Evolutionary conservation across 768 basidiomycete genomes (phyloP).

Genomic region (Scleroderma citrinum): DNA sequence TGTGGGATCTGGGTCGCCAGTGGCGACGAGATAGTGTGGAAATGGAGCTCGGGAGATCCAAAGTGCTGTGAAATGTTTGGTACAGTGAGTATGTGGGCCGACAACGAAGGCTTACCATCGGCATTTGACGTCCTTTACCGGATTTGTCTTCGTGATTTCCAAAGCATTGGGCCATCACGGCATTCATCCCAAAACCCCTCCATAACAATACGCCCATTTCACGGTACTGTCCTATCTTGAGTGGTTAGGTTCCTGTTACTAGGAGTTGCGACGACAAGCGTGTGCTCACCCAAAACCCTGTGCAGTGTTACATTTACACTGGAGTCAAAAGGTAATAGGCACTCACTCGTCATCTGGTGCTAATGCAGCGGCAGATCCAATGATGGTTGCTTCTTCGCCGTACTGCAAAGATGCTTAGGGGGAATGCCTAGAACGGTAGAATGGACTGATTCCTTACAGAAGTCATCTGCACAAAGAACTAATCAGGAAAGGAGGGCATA

Average conservation of each 20-base stretch:
- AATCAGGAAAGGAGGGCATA: neutral
- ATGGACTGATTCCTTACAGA: conserved; percentile 44
- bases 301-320: conserved; percentile 6
- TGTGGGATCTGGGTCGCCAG: conserved; percentile 93
- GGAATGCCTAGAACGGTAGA: neutral
- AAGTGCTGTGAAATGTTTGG: conserved; percentile 54
- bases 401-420: conserved; percentile 39
- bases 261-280: neutral
- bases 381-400: conserved; percentile 87
- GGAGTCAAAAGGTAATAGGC: neutral
- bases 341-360: conserved; percentile 80
- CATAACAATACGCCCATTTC: conserved; percentile 89
- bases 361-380: conserved; percentile 85
- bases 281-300: conserved; percentile 64
- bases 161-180: conserved; percentile 90
- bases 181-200: conserved; percentile 74
- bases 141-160: conserved; percentile 76
- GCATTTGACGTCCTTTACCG: conserved; percentile 90
- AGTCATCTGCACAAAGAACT: conserved; percentile 59
- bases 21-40: conserved; percentile 91
- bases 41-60: conserved; percentile 77
- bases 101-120: conserved; percentile 51
- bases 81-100: conserved; percentile 1
- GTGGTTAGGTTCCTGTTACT: neutral
- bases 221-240: conserved; percentile 72